These are phyloP conservation scores for Viridothelium virens DNA, from an alignment of 495 filamentous ascomycete genomes.

Conservation along the genomic window DNA sequence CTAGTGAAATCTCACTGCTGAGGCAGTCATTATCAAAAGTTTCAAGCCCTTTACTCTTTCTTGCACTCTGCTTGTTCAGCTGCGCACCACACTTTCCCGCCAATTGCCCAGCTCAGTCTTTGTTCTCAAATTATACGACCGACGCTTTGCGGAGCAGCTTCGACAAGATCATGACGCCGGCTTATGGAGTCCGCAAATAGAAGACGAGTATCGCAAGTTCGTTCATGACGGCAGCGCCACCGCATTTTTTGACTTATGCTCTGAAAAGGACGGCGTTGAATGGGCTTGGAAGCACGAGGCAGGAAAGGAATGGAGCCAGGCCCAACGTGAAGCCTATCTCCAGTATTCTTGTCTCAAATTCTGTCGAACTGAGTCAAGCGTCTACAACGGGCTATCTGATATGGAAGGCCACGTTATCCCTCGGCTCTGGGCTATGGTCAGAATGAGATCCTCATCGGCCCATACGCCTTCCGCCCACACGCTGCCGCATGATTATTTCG, in stretches of 20 bases:
- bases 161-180: constrained; percentile 22
- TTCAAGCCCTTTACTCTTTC: constrained; percentile 33
- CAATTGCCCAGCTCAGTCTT: not conserved
- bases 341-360: constrained; percentile 15
- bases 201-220: constrained; percentile 26
- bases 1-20: not conserved
- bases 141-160: constrained; percentile 31
- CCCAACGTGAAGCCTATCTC: constrained; percentile 26
- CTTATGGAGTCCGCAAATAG: constrained; percentile 23
- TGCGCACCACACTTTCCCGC: constrained; percentile 15
- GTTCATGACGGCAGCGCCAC: constrained; percentile 20
- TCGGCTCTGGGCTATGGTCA: constrained; percentile 16
- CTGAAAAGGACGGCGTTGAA: constrained; percentile 8
- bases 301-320: constrained; percentile 22
- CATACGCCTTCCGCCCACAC: not conserved
- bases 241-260: constrained; percentile 20
- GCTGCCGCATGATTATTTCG: constrained; percentile 17
- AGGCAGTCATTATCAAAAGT: constrained; percentile 20
- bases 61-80: constrained; percentile 24
- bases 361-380: constrained; percentile 22
- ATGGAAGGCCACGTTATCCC: constrained; percentile 25
- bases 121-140: constrained; percentile 32
- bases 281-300: constrained; percentile 7
- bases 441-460: not conserved
- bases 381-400: constrained; percentile 23